Conservation (phyloP, 164 flowering plant genomes). For the Tetracentron sinense region DNA sequence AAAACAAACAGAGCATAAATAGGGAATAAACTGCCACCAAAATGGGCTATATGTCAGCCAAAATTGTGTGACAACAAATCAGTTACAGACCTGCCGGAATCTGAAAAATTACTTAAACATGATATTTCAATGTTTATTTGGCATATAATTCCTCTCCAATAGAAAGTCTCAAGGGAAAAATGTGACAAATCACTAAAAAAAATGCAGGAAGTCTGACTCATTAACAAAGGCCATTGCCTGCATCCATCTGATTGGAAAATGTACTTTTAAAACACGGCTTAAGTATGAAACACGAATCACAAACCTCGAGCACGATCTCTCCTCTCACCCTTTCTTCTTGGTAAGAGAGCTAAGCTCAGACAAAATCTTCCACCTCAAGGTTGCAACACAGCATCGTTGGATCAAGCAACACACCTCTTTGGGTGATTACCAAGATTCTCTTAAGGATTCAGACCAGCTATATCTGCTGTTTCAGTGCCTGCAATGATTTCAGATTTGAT, state of each 20-base stretch:
- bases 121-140: not conserved
- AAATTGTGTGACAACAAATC: not conserved
- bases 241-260: not conserved
- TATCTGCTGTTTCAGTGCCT: conserved; percentile 42
- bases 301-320: not conserved
- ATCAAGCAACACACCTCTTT: not conserved
- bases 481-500: conserved; percentile 41
- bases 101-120: not conserved
- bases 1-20: too few relatives aligned
- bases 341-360: not conserved
- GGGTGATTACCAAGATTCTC: not conserved
- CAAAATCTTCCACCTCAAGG: not conserved
- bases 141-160: conserved; percentile 7
- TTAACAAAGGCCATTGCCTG: not conserved
- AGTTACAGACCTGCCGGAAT: not conserved
- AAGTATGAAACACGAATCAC: conserved; percentile 4
- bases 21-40: too few relatives aligned
- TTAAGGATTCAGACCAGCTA: not conserved
- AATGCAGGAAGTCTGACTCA: conserved; percentile 3
- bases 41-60: too few relatives aligned
- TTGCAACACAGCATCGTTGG: not conserved
- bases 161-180: too few relatives aligned
- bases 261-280: too few relatives aligned
- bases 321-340: not conserved
- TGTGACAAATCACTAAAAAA: too few relatives aligned